Conservation (phyloP, 192 early-diverging fungal species). For the Chytriomyces hyalinus region DNA sequence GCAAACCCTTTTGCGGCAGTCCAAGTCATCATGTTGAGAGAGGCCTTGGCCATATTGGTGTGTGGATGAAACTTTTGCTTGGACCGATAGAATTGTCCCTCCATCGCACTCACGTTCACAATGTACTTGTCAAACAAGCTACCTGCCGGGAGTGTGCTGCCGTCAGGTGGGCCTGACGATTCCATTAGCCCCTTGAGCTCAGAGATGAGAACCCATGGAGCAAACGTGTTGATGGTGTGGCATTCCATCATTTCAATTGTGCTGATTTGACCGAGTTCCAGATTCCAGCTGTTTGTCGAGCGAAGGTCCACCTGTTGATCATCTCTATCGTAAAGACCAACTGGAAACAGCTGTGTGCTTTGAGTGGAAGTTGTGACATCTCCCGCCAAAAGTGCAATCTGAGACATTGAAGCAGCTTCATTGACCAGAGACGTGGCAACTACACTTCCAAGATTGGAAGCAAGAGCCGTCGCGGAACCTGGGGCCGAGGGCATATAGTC, state of each 20-base stretch:
- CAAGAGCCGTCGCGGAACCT: not conserved
- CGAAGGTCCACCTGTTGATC: slow-evolving; percentile 63
- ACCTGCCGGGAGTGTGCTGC: slow-evolving; percentile 17
- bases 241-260: slow-evolving; percentile 66
- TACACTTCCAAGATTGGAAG: slow-evolving; percentile 1
- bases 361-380: slow-evolving; percentile 29
- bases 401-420: slow-evolving; percentile 50
- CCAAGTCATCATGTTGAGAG: slow-evolving; percentile 66
- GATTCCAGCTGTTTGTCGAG: slow-evolving; percentile 55
- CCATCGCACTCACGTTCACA: slow-evolving; percentile 65
- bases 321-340: slow-evolving; percentile 56
- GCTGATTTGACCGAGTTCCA: slow-evolving; percentile 55
- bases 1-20: slow-evolving; percentile 56
- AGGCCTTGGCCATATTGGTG: slow-evolving; percentile 59
- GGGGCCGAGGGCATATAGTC: slow-evolving; percentile 24
- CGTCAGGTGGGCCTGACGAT: slow-evolving; percentile 20
- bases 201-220: slow-evolving; percentile 60
- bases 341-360: slow-evolving; percentile 44
- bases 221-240: slow-evolving; percentile 65
- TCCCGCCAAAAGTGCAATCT: slow-evolving; percentile 42
- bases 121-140: slow-evolving; percentile 46
- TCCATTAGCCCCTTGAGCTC: slow-evolving; percentile 59
- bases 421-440: slow-evolving; percentile 30
- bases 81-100: slow-evolving; percentile 63
- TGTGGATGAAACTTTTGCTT: slow-evolving; percentile 56